These are phyloP conservation scores for Jatropha multifida DNA, from an alignment of 441 rosid species.

Conservation along the genomic window DNA sequence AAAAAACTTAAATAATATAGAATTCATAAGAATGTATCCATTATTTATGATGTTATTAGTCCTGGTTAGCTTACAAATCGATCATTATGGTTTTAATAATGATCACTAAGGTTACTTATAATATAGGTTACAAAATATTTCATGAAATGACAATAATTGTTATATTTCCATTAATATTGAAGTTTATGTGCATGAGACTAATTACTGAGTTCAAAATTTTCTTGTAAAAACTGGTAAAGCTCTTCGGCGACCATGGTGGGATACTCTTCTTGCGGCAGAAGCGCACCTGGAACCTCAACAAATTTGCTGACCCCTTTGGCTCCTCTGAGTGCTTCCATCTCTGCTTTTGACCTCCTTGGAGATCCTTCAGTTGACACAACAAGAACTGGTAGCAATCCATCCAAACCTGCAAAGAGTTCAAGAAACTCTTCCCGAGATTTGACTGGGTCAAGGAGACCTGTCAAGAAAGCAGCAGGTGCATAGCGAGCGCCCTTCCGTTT, in stretches of 20 bases:
- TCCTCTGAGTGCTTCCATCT: conserved; percentile 78
- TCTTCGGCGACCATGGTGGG: conserved; percentile 50
- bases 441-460: conserved; percentile 88
- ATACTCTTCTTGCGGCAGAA: conserved; percentile 87
- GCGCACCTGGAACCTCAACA: conserved; percentile 78
- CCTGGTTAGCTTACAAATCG: too few species aligned
- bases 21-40: too few species aligned
- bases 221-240: conserved; percentile 61
- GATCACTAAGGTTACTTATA: too few species aligned
- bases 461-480: conserved; percentile 86
- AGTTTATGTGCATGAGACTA: conserved; percentile 16
- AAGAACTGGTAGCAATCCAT: conserved; percentile 58
- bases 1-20: too few species aligned
- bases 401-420: conserved; percentile 57
- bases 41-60: too few species aligned
- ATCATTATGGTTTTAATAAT: too few species aligned
- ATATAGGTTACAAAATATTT: too few species aligned
- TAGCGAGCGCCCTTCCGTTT: conserved; percentile 71
- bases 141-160: too few species aligned
- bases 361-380: conserved; percentile 63
- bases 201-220: conserved; percentile 36
- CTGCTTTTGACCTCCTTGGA: conserved; percentile 89
- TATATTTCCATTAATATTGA: neutral
- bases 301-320: conserved; percentile 74
- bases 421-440: conserved; percentile 70